phyloP scores from a whole-genome alignment of 208 protist genomes.

The Acanthamoeba divionensis region DNA sequence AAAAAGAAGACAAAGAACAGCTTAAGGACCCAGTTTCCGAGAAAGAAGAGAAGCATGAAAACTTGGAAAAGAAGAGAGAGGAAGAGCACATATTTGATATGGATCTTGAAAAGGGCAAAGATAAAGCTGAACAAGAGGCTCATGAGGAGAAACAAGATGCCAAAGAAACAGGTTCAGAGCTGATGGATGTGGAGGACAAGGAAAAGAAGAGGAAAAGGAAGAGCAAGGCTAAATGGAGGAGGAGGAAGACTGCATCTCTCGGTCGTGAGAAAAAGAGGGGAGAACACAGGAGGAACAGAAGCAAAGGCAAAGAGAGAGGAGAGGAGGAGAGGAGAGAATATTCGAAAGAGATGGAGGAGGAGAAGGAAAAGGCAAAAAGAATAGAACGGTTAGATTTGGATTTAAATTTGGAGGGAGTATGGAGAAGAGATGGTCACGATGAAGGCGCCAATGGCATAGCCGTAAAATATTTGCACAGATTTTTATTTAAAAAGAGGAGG shows the following conservation, averaged over 20 bases:
- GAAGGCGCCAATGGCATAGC: neutral
- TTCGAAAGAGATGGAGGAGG: neutral
- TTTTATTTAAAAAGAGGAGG: conserved; percentile 28
- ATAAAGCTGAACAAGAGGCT: neutral
- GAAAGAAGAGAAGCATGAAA: too few relatives aligned
- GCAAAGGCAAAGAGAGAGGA: neutral
- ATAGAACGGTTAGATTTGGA: neutral
- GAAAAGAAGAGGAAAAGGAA: conserved; percentile 31
- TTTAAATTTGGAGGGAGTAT: conserved; percentile 45
- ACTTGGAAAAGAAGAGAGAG: too few relatives aligned
- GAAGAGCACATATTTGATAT: conserved; percentile 15
- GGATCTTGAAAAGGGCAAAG: neutral
- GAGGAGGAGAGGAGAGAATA: neutral
- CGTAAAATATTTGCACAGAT: conserved; percentile 36
- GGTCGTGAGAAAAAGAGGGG: neutral
- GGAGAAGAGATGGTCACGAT: neutral
- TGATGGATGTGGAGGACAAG: neutral
- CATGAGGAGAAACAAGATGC: neutral
- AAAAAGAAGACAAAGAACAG: neutral
- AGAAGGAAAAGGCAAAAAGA: neutral
- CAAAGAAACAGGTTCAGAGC: neutral
- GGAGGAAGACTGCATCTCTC: neutral
- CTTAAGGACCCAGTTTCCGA: neutral
- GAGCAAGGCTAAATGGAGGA: neutral
- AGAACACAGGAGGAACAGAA: neutral